A percentile compares a stretch with the other conserved stretches of the same genome.
Evolutionary conservation across 2,329 filamentous ascomycete genomes (phyloP).

Genomic region (Metarhizium album): DNA sequence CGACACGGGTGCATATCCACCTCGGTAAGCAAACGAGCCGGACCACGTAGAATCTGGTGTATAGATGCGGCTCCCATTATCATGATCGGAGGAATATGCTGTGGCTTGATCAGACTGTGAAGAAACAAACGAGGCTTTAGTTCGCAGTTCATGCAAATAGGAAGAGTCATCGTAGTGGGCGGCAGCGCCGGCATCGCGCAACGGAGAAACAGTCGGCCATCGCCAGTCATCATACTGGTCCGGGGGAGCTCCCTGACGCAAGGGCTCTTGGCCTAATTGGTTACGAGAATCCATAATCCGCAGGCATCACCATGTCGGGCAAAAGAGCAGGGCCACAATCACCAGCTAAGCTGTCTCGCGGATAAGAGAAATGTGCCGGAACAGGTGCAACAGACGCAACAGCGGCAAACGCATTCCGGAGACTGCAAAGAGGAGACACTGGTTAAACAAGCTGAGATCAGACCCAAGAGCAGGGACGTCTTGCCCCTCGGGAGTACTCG

Average conservation of each 20-base stretch:
- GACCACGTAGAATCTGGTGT: conserved; percentile 14
- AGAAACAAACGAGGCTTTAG: conserved; percentile 13
- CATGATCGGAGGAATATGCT: conserved; percentile 9
- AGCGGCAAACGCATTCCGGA: no score
- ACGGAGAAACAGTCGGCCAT: conserved; percentile 22
- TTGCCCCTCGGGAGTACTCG: background rate
- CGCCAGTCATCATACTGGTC: background rate
- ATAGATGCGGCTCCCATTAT: conserved; percentile 13
- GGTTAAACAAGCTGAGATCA: no score
- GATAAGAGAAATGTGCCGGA: background rate
- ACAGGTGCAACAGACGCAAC: background rate
- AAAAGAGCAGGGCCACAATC: background rate
- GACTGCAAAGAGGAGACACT: no score
- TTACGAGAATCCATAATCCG: conserved; percentile 20
- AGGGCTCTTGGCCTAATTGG: conserved; percentile 19
- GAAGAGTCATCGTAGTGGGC: conserved; percentile 17
- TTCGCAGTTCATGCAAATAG: conserved; percentile 16
- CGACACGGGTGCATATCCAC: conserved; percentile 18
- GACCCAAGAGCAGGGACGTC: background rate
- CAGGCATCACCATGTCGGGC: conserved; percentile 13
- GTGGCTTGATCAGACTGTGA: conserved; percentile 5
- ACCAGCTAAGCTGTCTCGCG: background rate
- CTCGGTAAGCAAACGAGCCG: conserved; percentile 19
- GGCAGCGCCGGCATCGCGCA: conserved; percentile 17
- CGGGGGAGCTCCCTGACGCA: conserved; percentile 5